A percentile compares a stretch with the other conserved stretches of the same genome.
phyloP scores from a whole-genome alignment of 2,329 filamentous ascomycete species.

The Ceratocystis eucalypticola region DNA sequence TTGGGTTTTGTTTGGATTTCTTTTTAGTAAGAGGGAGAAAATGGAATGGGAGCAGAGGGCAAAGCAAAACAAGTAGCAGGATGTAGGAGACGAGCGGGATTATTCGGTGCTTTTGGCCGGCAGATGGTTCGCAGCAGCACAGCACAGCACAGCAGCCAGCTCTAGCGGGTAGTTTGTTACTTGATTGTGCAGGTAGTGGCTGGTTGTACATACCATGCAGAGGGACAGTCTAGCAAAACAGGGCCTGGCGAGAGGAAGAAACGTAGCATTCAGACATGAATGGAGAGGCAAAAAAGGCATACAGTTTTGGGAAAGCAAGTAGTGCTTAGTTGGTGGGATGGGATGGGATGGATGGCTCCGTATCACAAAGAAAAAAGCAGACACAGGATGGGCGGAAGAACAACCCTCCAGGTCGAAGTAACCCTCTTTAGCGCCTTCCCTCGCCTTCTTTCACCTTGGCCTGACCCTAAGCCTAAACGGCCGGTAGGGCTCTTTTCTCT shows the following conservation, averaged over 20 bases:
- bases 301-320: neutral
- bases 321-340: neutral
- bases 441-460: too few species aligned
- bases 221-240: too few species aligned
- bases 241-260: neutral
- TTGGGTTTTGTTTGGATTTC: too few species aligned
- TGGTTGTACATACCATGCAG: too few species aligned
- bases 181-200: too few species aligned
- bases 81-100: neutral
- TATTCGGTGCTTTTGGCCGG: neutral
- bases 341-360: neutral
- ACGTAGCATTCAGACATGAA: neutral
- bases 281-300: neutral
- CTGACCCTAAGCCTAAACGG: neutral
- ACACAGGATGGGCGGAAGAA: neutral
- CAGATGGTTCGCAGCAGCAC: neutral
- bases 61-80: neutral
- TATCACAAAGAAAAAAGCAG: neutral
- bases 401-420: neutral
- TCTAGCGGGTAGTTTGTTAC: too few species aligned
- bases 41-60: neutral
- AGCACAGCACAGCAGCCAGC: too few species aligned
- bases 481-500: neutral
- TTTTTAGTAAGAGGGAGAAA: neutral
- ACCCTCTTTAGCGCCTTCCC: neutral